Conservation (phyloP, 805 yeast species). For the Barnettozyma salicaria region DNA sequence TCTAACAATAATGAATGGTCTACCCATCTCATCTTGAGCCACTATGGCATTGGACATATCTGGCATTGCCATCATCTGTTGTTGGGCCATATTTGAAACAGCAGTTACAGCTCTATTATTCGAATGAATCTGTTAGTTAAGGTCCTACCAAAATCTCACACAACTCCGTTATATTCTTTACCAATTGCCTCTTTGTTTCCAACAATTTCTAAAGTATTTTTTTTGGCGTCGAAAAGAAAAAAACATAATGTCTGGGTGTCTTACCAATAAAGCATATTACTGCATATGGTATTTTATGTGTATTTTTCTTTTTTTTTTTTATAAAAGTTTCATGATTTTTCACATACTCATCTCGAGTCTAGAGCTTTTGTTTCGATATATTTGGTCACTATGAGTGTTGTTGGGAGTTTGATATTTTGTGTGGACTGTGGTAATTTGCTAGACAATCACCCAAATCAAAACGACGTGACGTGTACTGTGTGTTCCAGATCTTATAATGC, state of each 20-base stretch:
- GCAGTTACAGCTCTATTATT: too few relatives aligned
- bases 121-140: too few relatives aligned
- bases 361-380: background rate
- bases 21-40: conserved; percentile 99
- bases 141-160: too few relatives aligned
- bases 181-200: background rate
- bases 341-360: too few relatives aligned
- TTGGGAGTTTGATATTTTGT: conserved; percentile 93
- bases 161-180: too few relatives aligned
- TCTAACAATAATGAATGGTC: conserved; percentile 95
- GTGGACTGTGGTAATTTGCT: conserved; percentile 86
- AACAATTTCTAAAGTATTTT: background rate
- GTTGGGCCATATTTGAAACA: conserved; percentile 28
- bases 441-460: conserved; percentile 51
- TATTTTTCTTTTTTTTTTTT: conserved; percentile 4
- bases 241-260: background rate
- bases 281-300: background rate
- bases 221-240: conserved; percentile 11
- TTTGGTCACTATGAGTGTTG: conserved; percentile 68
- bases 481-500: conserved; percentile 40
- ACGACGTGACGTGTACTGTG: conserved; percentile 50
- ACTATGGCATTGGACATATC: conserved; percentile 97
- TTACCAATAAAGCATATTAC: background rate
- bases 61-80: conserved; percentile 50
- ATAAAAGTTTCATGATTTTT: conserved; percentile 12